phyloP scores from a whole-genome alignment of 805 yeast species.

The Sugiyamaella marilandica region DNA sequence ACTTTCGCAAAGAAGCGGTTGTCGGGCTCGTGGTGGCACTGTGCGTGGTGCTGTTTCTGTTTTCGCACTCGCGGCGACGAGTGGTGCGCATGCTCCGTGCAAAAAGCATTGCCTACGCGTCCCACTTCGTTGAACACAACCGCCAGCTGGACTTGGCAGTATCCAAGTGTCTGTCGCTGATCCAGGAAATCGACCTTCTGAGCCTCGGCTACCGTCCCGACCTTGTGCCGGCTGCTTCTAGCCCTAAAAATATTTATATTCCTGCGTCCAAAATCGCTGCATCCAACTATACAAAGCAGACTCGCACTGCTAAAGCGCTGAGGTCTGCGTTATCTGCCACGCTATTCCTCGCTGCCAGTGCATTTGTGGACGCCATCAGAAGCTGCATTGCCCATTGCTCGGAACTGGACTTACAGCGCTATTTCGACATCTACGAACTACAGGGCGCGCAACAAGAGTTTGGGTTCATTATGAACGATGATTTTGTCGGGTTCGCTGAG shows the following conservation, averaged over 20 bases:
- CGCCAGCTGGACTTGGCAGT: conserved; percentile 29
- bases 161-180: conserved; percentile 24
- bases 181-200: conserved; percentile 31
- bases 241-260: not conserved
- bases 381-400: conserved; percentile 31
- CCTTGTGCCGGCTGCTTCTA: conserved; percentile 6
- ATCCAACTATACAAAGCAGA: conserved; percentile 5
- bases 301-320: conserved; percentile 29
- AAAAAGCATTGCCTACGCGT: conserved; percentile 26
- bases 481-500: conserved; percentile 7
- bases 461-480: conserved; percentile 8
- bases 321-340: conserved; percentile 30
- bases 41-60: conserved; percentile 27
- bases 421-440: conserved; percentile 42
- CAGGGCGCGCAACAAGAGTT: conserved; percentile 23
- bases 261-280: conserved; percentile 12
- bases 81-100: conserved; percentile 28
- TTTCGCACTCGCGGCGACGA: conserved; percentile 32
- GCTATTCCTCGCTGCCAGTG: conserved; percentile 32
- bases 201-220: conserved; percentile 24
- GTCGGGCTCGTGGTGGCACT: conserved; percentile 27
- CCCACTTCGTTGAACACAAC: conserved; percentile 22
- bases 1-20: conserved; percentile 4
- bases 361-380: conserved; percentile 28
- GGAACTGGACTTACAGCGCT: conserved; percentile 37